phyloP scores from a whole-genome alignment of 2,329 filamentous ascomycete genomes.

The Daldinia eschscholtzii region DNA sequence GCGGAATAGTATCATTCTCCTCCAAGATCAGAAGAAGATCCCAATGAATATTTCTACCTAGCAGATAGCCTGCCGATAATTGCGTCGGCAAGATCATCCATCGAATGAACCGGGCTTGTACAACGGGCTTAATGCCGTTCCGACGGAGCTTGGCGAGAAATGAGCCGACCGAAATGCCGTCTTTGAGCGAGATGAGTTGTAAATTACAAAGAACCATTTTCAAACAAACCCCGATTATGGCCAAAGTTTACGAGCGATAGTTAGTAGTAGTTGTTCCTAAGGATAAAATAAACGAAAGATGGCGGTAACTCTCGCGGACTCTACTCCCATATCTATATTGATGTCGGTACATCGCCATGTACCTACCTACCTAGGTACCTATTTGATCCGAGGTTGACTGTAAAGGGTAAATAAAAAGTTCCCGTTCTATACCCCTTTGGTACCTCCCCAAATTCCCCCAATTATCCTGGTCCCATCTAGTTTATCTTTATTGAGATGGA shows the following conservation, averaged over 20 bases:
- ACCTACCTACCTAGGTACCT: no score
- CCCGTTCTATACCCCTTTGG: neutral
- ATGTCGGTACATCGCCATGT: neutral
- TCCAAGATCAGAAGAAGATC: constrained; percentile 44
- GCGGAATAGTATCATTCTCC: constrained; percentile 12
- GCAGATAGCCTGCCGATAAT: constrained; percentile 41
- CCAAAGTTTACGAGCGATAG: neutral
- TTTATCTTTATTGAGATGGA: neutral
- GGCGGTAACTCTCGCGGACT: neutral
- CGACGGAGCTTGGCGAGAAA: constrained; percentile 43
- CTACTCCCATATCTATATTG: neutral
- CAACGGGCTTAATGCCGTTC: constrained; percentile 41
- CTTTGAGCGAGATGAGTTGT: constrained; percentile 45
- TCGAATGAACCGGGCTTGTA: constrained; percentile 44
- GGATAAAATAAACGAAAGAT: neutral
- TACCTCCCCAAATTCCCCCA: neutral
- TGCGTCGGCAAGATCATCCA: constrained; percentile 47
- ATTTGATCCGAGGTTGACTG: constrained; percentile 7
- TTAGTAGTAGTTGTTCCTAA: neutral
- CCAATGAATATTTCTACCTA: constrained; percentile 47
- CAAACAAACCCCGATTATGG: neutral
- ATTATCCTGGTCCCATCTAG: neutral
- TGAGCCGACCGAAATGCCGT: constrained; percentile 29
- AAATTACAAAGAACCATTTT: constrained; percentile 47
- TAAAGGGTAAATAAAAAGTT: neutral